Evolutionary conservation across 2,329 filamentous ascomycete species (phyloP).

Genomic region (Sporothrix euskadiensis): DNA sequence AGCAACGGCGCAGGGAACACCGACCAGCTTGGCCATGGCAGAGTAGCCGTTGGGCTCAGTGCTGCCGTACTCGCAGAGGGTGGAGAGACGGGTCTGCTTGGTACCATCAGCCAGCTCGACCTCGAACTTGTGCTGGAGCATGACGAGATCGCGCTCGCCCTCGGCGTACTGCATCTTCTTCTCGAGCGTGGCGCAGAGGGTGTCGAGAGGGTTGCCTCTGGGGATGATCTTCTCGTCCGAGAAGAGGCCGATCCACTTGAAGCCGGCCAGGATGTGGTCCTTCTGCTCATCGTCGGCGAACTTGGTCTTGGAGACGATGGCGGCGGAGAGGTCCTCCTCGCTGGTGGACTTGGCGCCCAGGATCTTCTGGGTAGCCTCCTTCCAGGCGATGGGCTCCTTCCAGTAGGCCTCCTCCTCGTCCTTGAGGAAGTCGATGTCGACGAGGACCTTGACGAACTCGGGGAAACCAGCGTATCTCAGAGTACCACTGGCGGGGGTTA

Average conservation of each 20-base stretch:
- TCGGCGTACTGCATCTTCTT: slow-evolving; percentile 86
- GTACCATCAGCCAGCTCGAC: slow-evolving; percentile 80
- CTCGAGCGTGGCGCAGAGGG: slow-evolving; percentile 85
- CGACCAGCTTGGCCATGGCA: slow-evolving; percentile 78
- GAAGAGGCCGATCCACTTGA: slow-evolving; percentile 69
- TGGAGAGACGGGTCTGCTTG: slow-evolving; percentile 75
- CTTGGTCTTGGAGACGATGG: slow-evolving; percentile 72
- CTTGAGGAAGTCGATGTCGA: slow-evolving; percentile 85
- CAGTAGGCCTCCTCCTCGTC: slow-evolving; percentile 68
- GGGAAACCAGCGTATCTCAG: slow-evolving; percentile 89
- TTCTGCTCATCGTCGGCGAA: slow-evolving; percentile 71
- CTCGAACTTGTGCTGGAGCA: slow-evolving; percentile 79
- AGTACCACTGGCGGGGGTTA: slow-evolving; percentile 52
- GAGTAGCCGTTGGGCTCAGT: slow-evolving; percentile 64
- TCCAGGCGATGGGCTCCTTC: slow-evolving; percentile 72
- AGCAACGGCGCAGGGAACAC: slow-evolving; percentile 63
- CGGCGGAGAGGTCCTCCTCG: slow-evolving; percentile 69
- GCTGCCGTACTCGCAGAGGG: slow-evolving; percentile 74
- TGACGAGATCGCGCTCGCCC: slow-evolving; percentile 80
- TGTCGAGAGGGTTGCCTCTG: slow-evolving; percentile 79
- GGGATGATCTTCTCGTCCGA: slow-evolving; percentile 68
- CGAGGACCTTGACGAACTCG: slow-evolving; percentile 81
- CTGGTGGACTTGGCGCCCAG: slow-evolving; percentile 66
- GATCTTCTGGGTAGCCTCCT: slow-evolving; percentile 78
- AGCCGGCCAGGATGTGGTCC: slow-evolving; percentile 61